Conservation (phyloP, 2,329 filamentous ascomycete genomes). For the Beauveria caledonica region DNA sequence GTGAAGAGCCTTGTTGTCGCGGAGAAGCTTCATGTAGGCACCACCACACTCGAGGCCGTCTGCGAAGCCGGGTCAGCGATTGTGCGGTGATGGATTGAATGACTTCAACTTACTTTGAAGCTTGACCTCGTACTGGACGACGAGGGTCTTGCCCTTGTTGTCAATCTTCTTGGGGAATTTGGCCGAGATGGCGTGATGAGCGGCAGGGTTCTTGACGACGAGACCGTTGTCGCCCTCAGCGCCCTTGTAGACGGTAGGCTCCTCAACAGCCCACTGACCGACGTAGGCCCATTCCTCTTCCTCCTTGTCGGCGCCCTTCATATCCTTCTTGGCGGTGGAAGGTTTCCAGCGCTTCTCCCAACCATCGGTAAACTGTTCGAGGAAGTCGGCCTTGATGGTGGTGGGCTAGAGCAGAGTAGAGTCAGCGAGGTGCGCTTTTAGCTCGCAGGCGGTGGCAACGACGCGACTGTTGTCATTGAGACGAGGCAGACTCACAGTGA, state of each 20-base stretch:
- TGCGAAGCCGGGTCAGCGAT: constrained; percentile 26
- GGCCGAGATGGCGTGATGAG: constrained; percentile 97
- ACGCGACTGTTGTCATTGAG: not conserved
- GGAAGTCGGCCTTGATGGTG: constrained; percentile 81
- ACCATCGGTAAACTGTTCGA: constrained; percentile 97
- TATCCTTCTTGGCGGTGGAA: constrained; percentile 93
- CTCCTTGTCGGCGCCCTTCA: constrained; percentile 62
- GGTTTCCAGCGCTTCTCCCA: constrained; percentile 92
- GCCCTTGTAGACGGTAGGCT: constrained; percentile 82
- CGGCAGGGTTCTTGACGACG: constrained; percentile 94
- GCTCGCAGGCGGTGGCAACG: no score
- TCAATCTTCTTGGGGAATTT: constrained; percentile 96
- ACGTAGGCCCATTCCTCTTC: constrained; percentile 92
- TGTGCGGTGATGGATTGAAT: not conserved
- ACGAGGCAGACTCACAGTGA: constrained; percentile 61
- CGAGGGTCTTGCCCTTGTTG: constrained; percentile 93
- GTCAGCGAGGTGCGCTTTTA: constrained; percentile 12
- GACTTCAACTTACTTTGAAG: constrained; percentile 68
- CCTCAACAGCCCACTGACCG: constrained; percentile 93
- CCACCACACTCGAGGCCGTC: constrained; percentile 96
- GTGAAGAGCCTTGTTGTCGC: constrained; percentile 95
- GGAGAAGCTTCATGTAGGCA: constrained; percentile 97
- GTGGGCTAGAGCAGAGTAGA: constrained; percentile 58
- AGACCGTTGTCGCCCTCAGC: constrained; percentile 94
- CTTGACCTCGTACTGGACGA: constrained; percentile 99